Evolutionary conservation across 2,329 filamentous ascomycete species (phyloP).

Genomic region (Colletotrichum simmondsii): DNA sequence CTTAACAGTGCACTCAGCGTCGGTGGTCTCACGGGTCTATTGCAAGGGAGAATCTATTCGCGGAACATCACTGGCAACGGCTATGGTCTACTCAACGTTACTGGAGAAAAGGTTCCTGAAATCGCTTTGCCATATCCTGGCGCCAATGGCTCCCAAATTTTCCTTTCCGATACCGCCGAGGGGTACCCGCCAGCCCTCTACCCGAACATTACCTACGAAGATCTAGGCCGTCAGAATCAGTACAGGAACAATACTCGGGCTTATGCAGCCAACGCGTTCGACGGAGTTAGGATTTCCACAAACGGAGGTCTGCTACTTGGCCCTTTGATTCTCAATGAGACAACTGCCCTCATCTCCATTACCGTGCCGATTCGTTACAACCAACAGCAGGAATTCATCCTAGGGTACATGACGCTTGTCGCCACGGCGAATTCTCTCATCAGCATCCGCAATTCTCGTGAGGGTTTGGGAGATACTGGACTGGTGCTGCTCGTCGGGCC

Average conservation of each 20-base stretch:
- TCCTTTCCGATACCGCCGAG: constrained; percentile 69
- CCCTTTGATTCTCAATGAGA: constrained; percentile 77
- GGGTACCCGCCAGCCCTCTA: constrained; percentile 81
- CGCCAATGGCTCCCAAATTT: constrained; percentile 66
- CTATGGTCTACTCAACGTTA: constrained; percentile 72
- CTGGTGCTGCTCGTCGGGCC: constrained; percentile 79
- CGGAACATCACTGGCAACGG: constrained; percentile 69
- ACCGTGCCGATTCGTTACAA: constrained; percentile 83
- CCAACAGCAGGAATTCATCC: constrained; percentile 67
- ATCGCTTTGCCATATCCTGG: constrained; percentile 72
- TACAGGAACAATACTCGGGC: constrained; percentile 53
- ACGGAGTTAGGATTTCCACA: constrained; percentile 59
- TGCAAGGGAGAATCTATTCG: constrained; percentile 81
- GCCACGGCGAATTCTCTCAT: constrained; percentile 74
- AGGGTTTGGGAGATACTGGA: constrained; percentile 78
- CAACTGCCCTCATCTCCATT: constrained; percentile 81
- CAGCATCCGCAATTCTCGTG: constrained; percentile 69
- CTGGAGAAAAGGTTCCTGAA: constrained; percentile 57
- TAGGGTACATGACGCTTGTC: constrained; percentile 89
- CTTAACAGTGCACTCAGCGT: constrained; percentile 76
- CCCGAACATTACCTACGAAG: constrained; percentile 79
- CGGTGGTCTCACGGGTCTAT: constrained; percentile 65
- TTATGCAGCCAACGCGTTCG: constrained; percentile 60
- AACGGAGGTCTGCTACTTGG: constrained; percentile 77
- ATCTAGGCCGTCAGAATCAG: constrained; percentile 53